phyloP scores from a whole-genome alignment of 805 yeast species.

The Pichia scutulata region DNA sequence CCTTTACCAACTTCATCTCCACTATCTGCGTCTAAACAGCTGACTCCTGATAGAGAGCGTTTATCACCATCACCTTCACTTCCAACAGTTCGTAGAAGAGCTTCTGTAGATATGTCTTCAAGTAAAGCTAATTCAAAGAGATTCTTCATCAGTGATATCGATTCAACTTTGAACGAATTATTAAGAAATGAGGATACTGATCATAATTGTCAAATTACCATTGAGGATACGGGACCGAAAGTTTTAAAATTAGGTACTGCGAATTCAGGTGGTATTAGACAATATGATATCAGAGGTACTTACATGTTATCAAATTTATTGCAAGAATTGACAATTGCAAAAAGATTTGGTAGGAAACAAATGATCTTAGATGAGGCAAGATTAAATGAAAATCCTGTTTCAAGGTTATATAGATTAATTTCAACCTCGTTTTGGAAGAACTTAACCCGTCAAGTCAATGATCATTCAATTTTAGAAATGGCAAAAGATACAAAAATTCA shows the following conservation, averaged over 20 bases:
- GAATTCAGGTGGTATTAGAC: slow-evolving; percentile 73
- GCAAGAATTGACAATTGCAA: slow-evolving; percentile 85
- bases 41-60: not conserved
- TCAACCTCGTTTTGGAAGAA: slow-evolving; percentile 73
- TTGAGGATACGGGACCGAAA: slow-evolving; percentile 80
- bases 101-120: slow-evolving; percentile 46
- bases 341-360: slow-evolving; percentile 67
- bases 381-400: slow-evolving; percentile 81
- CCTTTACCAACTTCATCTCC: slow-evolving; percentile 1
- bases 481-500: slow-evolving; percentile 72
- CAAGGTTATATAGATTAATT: slow-evolving; percentile 65
- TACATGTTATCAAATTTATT: slow-evolving; percentile 80
- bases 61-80: slow-evolving; percentile 8
- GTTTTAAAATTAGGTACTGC: slow-evolving; percentile 76
- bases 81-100: slow-evolving; percentile 35
- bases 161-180: slow-evolving; percentile 60
- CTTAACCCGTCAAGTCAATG: slow-evolving; percentile 64
- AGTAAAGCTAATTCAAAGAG: slow-evolving; percentile 30
- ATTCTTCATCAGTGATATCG: slow-evolving; percentile 70
- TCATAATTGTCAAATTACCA: slow-evolving; percentile 72
- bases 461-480: slow-evolving; percentile 54
- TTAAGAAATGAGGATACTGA: slow-evolving; percentile 80
- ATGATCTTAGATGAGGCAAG: slow-evolving; percentile 77
- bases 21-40: not conserved
- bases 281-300: slow-evolving; percentile 73